These are phyloP conservation scores for Chytriomyces sp. DNA, from an alignment of 192 early-diverging fungal genomes.

Conservation along the genomic window DNA sequence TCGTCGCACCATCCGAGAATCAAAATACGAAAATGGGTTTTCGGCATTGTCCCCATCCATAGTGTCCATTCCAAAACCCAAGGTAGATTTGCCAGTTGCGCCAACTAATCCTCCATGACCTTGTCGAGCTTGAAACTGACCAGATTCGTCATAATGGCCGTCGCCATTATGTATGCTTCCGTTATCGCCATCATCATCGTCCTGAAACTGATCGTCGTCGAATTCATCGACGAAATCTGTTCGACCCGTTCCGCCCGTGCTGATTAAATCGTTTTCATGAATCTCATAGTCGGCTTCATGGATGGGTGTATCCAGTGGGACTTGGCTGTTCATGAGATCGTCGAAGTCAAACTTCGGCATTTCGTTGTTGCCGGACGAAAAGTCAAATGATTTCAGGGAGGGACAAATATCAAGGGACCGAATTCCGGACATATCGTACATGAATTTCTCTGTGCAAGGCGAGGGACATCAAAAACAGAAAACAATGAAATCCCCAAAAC, in stretches of 20 bases:
- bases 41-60: conserved; percentile 41
- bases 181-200: conserved; percentile 41
- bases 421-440: conserved; percentile 46
- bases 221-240: neutral
- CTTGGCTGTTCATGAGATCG: conserved; percentile 35
- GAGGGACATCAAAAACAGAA: neutral
- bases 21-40: conserved; percentile 87
- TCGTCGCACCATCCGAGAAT: conserved; percentile 73
- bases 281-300: conserved; percentile 37
- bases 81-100: conserved; percentile 1
- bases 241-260: conserved; percentile 1
- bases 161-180: conserved; percentile 15
- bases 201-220: conserved; percentile 47
- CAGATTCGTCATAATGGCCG: conserved; percentile 14
- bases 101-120: neutral
- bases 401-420: conserved; percentile 68
- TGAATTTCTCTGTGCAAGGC: conserved; percentile 50
- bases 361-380: conserved; percentile 41
- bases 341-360: conserved; percentile 33
- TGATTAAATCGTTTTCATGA: conserved; percentile 37
- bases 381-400: conserved; percentile 71
- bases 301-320: neutral
- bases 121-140: neutral
- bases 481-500: neutral
- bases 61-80: conserved; percentile 16